Evolutionary conservation across 306 rosid genomes (phyloP).

Genomic region (Pyrus betulifolia): DNA sequence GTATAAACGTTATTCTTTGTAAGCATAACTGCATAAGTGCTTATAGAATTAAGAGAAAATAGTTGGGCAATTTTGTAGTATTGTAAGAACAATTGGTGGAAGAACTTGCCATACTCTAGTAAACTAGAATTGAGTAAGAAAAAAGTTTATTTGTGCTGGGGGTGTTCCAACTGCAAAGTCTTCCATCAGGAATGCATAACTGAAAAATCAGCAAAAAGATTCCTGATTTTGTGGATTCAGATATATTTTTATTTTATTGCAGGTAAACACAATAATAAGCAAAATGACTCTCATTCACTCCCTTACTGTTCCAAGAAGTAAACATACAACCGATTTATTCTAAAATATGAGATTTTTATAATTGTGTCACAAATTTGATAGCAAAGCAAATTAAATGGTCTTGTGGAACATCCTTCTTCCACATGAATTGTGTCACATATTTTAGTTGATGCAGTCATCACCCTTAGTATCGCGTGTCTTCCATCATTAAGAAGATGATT

Average conservation of each 20-base stretch:
- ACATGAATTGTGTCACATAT: not conserved
- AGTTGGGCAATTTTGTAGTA: too few species aligned
- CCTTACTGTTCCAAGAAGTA: not conserved
- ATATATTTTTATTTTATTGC: not conserved
- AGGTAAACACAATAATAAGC: not conserved
- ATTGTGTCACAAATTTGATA: not conserved
- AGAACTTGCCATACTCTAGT: too few species aligned
- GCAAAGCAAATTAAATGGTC: not conserved
- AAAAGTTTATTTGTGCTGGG: not conserved
- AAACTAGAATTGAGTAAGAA: not conserved
- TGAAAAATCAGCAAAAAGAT: not conserved
- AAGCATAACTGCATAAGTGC: too few species aligned
- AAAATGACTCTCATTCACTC: not conserved
- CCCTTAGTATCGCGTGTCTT: not conserved
- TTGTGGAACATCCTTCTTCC: not conserved
- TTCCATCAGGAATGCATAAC: not conserved
- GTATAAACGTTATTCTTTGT: too few species aligned
- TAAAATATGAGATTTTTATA: not conserved
- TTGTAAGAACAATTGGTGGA: too few species aligned
- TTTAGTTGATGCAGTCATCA: not conserved
- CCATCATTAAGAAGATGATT: not conserved
- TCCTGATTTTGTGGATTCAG: not conserved
- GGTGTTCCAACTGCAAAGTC: not conserved
- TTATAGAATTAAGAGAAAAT: too few species aligned
- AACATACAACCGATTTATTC: not conserved